phyloP scores from a whole-genome alignment of 257 asterid genomes.

The Perilla frutescens region DNA sequence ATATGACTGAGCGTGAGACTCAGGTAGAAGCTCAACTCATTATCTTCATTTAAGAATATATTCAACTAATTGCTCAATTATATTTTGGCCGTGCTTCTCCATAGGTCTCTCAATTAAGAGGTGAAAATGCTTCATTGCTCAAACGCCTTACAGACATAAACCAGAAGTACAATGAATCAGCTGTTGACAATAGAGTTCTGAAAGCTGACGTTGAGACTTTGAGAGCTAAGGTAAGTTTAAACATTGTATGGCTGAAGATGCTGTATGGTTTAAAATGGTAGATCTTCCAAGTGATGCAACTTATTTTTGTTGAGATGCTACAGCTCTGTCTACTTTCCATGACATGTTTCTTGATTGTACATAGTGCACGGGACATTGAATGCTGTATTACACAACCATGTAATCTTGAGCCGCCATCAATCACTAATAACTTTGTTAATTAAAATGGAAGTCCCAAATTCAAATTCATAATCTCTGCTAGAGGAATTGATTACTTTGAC shows the following conservation, averaged over 20 bases:
- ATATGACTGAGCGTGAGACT: constrained; percentile 92
- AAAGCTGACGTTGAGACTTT: constrained; percentile 96
- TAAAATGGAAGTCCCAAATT: background rate
- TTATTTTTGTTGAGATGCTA: background rate
- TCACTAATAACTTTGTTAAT: background rate
- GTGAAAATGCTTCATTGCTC: constrained; percentile 78
- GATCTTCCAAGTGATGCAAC: background rate
- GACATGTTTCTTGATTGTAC: background rate
- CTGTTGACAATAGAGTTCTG: constrained; percentile 92
- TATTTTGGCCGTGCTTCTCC: constrained; percentile 35
- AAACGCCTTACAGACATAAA: constrained; percentile 81
- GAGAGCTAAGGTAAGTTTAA: constrained; percentile 78
- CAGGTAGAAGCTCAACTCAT: constrained; percentile 52
- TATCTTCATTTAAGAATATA: background rate
- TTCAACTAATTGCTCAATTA: constrained; percentile 8
- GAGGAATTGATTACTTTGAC: background rate
- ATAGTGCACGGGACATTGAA: background rate
- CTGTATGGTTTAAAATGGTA: background rate
- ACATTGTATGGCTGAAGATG: constrained; percentile 8
- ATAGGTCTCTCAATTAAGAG: constrained; percentile 80
- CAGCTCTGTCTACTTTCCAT: background rate
- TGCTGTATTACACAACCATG: background rate
- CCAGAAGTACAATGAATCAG: constrained; percentile 88
- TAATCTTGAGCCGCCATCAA: constrained; percentile 12
- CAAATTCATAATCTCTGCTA: no score